These are phyloP conservation scores for Ophiostoma angusticollis DNA, from an alignment of 2,329 filamentous ascomycete species.

Conservation along the genomic window DNA sequence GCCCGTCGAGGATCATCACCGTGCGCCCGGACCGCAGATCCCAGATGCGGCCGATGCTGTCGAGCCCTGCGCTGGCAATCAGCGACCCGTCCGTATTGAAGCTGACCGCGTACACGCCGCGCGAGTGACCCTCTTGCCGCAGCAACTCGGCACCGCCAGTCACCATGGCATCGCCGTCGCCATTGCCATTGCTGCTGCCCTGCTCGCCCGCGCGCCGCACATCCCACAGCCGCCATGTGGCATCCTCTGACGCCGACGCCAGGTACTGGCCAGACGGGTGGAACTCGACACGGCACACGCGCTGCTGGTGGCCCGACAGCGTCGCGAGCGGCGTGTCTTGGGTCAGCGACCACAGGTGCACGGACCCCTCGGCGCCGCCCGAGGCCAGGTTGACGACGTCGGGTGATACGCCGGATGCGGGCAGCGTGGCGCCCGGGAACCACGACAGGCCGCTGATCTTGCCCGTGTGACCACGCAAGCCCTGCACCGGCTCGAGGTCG, in stretches of 20 bases:
- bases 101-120: slow-evolving; percentile 78
- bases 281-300: slow-evolving; percentile 86
- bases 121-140: slow-evolving; percentile 86
- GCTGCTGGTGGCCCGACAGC: slow-evolving; percentile 68
- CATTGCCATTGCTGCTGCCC: background rate
- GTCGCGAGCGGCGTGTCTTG: slow-evolving; percentile 77
- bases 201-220: slow-evolving; percentile 66
- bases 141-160: slow-evolving; percentile 34
- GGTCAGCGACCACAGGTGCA: slow-evolving; percentile 82
- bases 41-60: slow-evolving; percentile 93
- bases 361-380: slow-evolving; percentile 73
- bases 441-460: slow-evolving; percentile 84
- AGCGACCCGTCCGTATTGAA: slow-evolving; percentile 90
- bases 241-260: slow-evolving; percentile 89
- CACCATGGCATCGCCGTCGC: background rate
- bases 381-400: slow-evolving; percentile 75
- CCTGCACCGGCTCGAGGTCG: slow-evolving; percentile 62
- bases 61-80: slow-evolving; percentile 79
- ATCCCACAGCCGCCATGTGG: slow-evolving; percentile 95
- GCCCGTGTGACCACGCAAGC: slow-evolving; percentile 72
- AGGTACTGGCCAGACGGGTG: slow-evolving; percentile 84
- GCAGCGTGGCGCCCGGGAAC: slow-evolving; percentile 70
- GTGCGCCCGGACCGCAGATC: slow-evolving; percentile 85
- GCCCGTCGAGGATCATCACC: slow-evolving; percentile 87
- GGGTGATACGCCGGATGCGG: slow-evolving; percentile 56